Evolutionary conservation across 2,329 filamentous ascomycete genomes (phyloP), one percentile per base, ranked within the genome.

Genomic region (Ceratocystis cacaofunesta): DNA sequence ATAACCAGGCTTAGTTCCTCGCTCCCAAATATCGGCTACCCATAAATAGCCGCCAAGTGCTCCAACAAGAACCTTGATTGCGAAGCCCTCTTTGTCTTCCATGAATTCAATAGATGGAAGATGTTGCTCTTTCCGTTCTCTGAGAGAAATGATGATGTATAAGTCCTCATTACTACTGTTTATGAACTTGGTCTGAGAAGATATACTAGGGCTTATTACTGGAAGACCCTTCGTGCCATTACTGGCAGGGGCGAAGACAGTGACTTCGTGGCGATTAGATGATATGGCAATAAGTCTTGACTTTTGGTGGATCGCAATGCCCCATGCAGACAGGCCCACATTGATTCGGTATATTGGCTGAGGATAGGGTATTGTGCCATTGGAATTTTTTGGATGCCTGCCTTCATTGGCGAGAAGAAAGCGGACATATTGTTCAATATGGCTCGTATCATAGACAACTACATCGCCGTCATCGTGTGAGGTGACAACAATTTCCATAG

Each of bases 401-500:
- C 50, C 50, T 3, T 66, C 55, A 7, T 75, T 73, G 10, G 41
- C 46, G 25, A 66, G 43, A n/a, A 63, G 41, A 17, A 36, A 61
- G 1, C 65, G 50, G 48, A 86, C 73, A 48, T 75, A 77, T 12
- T 77, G 75, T 36, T 73, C 76, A 65, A 85, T 78, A 5, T 74
- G 76, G 61, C 79, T 78, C 0, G 84, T 86, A 71, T 87, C 85
- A 73, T 88, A 92, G 5, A 82, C 87, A 60, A 84, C 77, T 1
- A 91, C 81, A 71, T 92, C 89, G 5, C 89, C 89, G 68, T 90
- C 87, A 70, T 92, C 89, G 66, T 83, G 89, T 44, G 79, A 81
- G 55, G 85, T 75, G 3, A 90, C 73, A 4, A 92, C 69, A 36
- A 91, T 81, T 73, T 94, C 89, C 62, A 87, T 77, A 5, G 79